Percentiles rank a stretch among this genome's conserved stretches.
Conservation (phyloP, 2,329 filamentous ascomycete species). For the Fusarium brevicatenulatum region DNA sequence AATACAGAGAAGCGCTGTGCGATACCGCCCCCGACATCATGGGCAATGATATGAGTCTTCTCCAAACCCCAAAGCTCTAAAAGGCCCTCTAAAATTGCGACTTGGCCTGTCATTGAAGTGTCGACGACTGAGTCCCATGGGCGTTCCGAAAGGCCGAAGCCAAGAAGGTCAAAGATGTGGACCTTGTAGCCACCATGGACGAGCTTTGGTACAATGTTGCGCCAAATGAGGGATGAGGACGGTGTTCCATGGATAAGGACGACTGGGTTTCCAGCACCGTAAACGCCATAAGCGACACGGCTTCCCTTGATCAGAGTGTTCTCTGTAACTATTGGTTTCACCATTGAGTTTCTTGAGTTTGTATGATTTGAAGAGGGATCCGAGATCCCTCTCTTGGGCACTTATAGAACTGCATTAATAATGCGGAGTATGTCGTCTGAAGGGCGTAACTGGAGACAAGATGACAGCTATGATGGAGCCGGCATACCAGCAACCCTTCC, state of each 20-base stretch:
- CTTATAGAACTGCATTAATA: constrained; percentile 30
- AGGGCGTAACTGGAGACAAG: constrained; percentile 20
- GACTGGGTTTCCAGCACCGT: constrained; percentile 41
- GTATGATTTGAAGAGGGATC: not conserved
- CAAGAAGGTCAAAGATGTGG: constrained; percentile 47
- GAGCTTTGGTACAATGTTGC: constrained; percentile 43
- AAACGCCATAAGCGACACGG: constrained; percentile 45
- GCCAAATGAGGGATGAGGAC: constrained; percentile 49
- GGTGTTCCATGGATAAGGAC: constrained; percentile 49
- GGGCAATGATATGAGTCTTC: constrained; percentile 41
- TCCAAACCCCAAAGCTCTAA: constrained; percentile 43
- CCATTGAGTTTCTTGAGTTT: not conserved
- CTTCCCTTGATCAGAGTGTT: constrained; percentile 42
- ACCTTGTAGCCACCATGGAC: constrained; percentile 39
- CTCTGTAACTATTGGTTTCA: constrained; percentile 40
- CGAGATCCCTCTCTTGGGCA: not conserved
- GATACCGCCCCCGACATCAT: constrained; percentile 49
- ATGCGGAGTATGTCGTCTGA: constrained; percentile 24
- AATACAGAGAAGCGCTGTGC: constrained; percentile 45
- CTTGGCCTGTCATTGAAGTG: constrained; percentile 49
- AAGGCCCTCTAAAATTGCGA: constrained; percentile 44
- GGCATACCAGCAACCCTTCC: not conserved
- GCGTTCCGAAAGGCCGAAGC: constrained; percentile 48
- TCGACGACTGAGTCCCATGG: constrained; percentile 44
- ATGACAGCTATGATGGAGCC: not conserved